phyloP scores from a whole-genome alignment of 192 early-diverging fungal genomes.

The Backusella australiensis region DNA sequence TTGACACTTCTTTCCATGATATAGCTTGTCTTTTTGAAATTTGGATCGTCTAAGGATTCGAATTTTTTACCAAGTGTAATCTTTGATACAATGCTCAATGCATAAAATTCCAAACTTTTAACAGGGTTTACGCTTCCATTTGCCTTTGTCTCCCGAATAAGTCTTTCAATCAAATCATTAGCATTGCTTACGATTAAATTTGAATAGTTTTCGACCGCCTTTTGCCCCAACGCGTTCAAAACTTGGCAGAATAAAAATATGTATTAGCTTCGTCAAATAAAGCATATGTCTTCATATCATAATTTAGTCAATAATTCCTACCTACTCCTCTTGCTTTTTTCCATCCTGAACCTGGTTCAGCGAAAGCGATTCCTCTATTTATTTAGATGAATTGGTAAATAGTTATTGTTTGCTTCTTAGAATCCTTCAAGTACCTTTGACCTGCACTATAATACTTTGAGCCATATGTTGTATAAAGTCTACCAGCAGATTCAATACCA shows the following conservation, averaged over 20 bases:
- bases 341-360: not conserved
- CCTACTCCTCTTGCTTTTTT: not conserved
- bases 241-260: not conserved
- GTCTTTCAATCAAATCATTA: not conserved
- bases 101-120: not conserved
- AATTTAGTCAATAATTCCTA: not conserved
- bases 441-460: not conserved
- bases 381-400: not conserved
- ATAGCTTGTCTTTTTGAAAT: not conserved
- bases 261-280: not conserved
- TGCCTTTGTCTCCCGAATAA: not conserved
- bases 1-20: not conserved
- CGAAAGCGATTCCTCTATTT: constrained; percentile 3
- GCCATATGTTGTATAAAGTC: not conserved
- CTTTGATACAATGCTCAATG: not conserved
- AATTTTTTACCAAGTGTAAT: not conserved
- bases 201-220: not conserved
- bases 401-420: not conserved
- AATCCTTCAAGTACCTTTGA: not conserved
- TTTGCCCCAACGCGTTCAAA: not conserved
- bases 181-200: not conserved
- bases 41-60: not conserved
- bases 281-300: not conserved
- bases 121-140: not conserved
- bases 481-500: not conserved